These are phyloP conservation scores for Candida sanyaensis DNA, from an alignment of 1,139 yeast species.

Conservation along the genomic window DNA sequence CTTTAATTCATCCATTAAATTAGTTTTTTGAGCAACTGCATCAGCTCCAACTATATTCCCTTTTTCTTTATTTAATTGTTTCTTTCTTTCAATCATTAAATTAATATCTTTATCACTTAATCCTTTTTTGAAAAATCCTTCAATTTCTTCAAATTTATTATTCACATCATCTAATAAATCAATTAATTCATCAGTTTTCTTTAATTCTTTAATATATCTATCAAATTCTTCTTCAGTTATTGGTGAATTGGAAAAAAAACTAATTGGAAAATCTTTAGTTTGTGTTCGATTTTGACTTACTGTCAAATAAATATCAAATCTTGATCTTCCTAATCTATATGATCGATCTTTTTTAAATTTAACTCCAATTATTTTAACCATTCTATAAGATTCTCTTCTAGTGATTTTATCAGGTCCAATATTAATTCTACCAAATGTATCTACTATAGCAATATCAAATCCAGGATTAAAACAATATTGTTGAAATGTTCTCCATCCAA, in stretches of 20 bases:
- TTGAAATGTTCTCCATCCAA: slow-evolving; percentile 76
- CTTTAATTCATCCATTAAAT: slow-evolving; percentile 70
- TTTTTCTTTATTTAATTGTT: slow-evolving; percentile 52
- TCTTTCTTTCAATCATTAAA: slow-evolving; percentile 69
- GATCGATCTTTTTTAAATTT: slow-evolving; percentile 55
- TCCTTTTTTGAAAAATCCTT: slow-evolving; percentile 60
- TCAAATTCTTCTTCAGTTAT: slow-evolving; percentile 71
- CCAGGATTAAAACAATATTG: slow-evolving; percentile 82
- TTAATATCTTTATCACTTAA: slow-evolving; percentile 78
- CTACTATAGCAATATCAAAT: slow-evolving; percentile 67
- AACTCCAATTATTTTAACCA: slow-evolving; percentile 77
- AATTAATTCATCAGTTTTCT: slow-evolving; percentile 56
- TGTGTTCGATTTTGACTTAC: slow-evolving; percentile 70
- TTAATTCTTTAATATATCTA: slow-evolving; percentile 63
- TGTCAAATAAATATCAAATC: slow-evolving; percentile 61
- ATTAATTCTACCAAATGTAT: slow-evolving; percentile 80
- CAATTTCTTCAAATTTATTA: slow-evolving; percentile 62
- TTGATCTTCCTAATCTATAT: slow-evolving; percentile 55
- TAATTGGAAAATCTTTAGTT: slow-evolving; percentile 72
- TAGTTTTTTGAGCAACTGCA: slow-evolving; percentile 76
- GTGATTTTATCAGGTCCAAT: slow-evolving; percentile 69
- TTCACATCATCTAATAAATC: slow-evolving; percentile 72
- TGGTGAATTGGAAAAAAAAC: slow-evolving; percentile 75
- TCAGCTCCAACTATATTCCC: slow-evolving; percentile 53
- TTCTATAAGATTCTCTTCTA: slow-evolving; percentile 70